phyloP scores from a whole-genome alignment of 1,284 basidiomycete genomes.

The Naganishia liquefaciens region DNA sequence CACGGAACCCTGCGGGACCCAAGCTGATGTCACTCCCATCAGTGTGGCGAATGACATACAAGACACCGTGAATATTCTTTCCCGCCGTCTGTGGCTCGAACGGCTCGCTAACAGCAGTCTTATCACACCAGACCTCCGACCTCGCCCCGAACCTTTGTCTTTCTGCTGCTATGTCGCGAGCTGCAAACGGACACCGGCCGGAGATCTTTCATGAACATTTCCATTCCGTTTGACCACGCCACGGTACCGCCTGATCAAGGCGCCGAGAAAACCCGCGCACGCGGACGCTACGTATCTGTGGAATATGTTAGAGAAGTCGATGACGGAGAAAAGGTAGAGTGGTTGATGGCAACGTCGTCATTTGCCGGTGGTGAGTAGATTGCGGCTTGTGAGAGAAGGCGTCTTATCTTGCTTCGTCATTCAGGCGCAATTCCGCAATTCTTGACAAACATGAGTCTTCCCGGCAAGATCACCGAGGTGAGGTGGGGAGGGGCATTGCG shows the following conservation, averaged over 20 bases:
- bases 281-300: slow-evolving; percentile 51
- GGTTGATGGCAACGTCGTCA: slow-evolving; percentile 51
- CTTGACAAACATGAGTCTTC: slow-evolving; percentile 48
- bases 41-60: slow-evolving; percentile 51
- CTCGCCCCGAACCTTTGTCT: slow-evolving; percentile 50
- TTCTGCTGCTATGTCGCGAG: slow-evolving; percentile 42
- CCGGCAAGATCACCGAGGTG: slow-evolving; percentile 45
- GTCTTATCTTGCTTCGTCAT: neutral
- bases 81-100: neutral
- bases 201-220: slow-evolving; percentile 34
- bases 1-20: neutral
- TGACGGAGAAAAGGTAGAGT: slow-evolving; percentile 43
- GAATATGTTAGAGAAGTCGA: slow-evolving; percentile 47
- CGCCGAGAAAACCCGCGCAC: slow-evolving; percentile 45
- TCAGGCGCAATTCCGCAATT: slow-evolving; percentile 50
- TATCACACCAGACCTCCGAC: slow-evolving; percentile 39
- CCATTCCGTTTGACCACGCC: slow-evolving; percentile 49
- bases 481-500: neutral
- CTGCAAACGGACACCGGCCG: slow-evolving; percentile 4
- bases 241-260: slow-evolving; percentile 45
- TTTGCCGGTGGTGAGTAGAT: slow-evolving; percentile 48
- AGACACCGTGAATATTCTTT: slow-evolving; percentile 40
- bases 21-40: neutral
- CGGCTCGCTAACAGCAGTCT: neutral
- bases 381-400: no score